phyloP scores from a whole-genome alignment of 345 rosid genomes.

The Populus ilicifolia region DNA sequence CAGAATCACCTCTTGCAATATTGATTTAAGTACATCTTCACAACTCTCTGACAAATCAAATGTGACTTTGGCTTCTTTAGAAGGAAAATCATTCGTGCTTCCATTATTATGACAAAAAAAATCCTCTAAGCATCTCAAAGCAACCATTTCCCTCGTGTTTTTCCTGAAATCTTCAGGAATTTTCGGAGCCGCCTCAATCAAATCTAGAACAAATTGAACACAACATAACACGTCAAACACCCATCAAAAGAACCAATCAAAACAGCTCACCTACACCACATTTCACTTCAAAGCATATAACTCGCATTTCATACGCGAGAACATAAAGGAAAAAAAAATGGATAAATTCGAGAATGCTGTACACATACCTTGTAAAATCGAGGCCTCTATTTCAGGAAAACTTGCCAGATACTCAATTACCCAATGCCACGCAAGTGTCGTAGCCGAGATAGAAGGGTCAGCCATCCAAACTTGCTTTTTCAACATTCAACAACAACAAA shows the following conservation, averaged over 20 bases:
- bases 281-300: neutral
- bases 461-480: constrained; percentile 1
- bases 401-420: constrained; percentile 50
- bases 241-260: neutral
- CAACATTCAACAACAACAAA: neutral
- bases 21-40: constrained; percentile 37
- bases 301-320: neutral
- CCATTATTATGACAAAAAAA: constrained; percentile 27
- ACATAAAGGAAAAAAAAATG: too few species aligned
- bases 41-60: constrained; percentile 42
- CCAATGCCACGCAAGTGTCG: constrained; percentile 47
- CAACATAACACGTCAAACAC: neutral
- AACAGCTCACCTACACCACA: neutral
- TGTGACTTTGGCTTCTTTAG: constrained; percentile 16
- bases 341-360: neutral
- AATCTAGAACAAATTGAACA: constrained; percentile 24
- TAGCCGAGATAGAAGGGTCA: constrained; percentile 15
- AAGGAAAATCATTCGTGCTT: constrained; percentile 8
- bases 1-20: constrained; percentile 37
- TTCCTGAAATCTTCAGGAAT: constrained; percentile 23
- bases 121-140: constrained; percentile 61
- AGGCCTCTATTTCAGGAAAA: constrained; percentile 28
- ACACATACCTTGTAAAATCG: constrained; percentile 40
- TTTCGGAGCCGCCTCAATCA: constrained; percentile 44
- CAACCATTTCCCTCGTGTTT: constrained; percentile 45